phyloP scores from a whole-genome alignment of 176 grass and related monocot genomes.

The Oryza nivara region DNA sequence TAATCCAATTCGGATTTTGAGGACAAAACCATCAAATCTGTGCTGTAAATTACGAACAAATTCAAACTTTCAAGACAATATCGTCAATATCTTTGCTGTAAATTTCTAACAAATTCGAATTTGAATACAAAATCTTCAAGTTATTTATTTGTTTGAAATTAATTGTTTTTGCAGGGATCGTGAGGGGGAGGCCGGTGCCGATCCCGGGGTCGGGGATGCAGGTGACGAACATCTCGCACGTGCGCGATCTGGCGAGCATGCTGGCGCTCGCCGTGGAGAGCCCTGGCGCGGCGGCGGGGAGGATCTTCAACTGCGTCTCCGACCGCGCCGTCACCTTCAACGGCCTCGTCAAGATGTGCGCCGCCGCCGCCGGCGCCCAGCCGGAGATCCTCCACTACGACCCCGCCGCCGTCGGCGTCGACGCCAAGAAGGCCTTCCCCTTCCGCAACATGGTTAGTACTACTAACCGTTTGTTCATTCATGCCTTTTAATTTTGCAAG shows the following conservation, averaged over 20 bases:
- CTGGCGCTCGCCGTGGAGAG: slow-evolving; percentile 65
- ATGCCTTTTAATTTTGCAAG: too few relatives aligned
- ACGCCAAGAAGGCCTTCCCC: slow-evolving; percentile 88
- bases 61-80: too few relatives aligned
- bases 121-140: too few relatives aligned
- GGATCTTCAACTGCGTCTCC: slow-evolving; percentile 77
- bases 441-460: slow-evolving; percentile 81
- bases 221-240: slow-evolving; percentile 80
- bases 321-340: slow-evolving; percentile 90
- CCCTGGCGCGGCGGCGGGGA: slow-evolving; percentile 53
- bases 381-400: slow-evolving; percentile 68
- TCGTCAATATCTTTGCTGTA: too few relatives aligned
- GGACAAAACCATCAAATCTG: background rate
- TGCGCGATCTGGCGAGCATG: slow-evolving; percentile 83
- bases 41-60: background rate
- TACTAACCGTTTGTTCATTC: too few relatives aligned
- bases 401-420: slow-evolving; percentile 69
- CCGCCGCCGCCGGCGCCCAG: slow-evolving; percentile 53
- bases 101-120: too few relatives aligned
- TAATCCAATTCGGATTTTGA: too few relatives aligned
- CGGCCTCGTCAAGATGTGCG: slow-evolving; percentile 79
- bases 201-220: slow-evolving; percentile 94
- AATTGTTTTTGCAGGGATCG: slow-evolving; percentile 56
- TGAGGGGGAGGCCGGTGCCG: slow-evolving; percentile 68
- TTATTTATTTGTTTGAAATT: too few relatives aligned